phyloP scores from a whole-genome alignment of 805 yeast species.

The Candida nitratophila region DNA sequence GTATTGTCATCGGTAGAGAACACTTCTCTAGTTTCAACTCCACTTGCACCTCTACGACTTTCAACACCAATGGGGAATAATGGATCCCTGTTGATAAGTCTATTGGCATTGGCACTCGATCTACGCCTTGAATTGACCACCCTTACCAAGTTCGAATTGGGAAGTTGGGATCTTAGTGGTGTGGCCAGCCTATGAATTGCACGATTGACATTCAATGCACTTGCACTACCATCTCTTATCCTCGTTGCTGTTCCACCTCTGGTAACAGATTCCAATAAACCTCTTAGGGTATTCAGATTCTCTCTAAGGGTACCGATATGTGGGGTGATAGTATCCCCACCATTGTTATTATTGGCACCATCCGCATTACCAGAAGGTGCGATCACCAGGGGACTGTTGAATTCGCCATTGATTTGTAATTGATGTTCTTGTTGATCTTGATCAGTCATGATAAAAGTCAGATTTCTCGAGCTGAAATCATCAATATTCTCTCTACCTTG shows the following conservation, averaged over 20 bases:
- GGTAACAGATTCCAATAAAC: not conserved
- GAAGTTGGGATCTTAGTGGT: no score
- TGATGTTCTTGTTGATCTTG: slow-evolving; percentile 8
- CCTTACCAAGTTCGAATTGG: no score
- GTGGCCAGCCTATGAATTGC: not conserved
- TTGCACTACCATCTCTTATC: not conserved
- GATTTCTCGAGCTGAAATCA: slow-evolving; percentile 22
- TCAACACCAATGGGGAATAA: slow-evolving; percentile 41
- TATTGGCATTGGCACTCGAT: not conserved
- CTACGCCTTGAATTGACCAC: no score
- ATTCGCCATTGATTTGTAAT: not conserved
- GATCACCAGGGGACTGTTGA: not conserved
- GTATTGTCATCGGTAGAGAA: not conserved
- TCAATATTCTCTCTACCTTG: slow-evolving; percentile 23
- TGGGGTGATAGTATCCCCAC: not conserved
- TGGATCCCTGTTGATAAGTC: slow-evolving; percentile 15
- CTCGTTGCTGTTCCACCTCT: not conserved
- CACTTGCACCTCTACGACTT: slow-evolving; percentile 38
- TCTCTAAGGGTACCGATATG: not conserved
- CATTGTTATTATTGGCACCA: not conserved
- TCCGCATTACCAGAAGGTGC: not conserved
- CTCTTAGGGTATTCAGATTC: not conserved
- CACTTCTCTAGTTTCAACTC: slow-evolving; percentile 30
- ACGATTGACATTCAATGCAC: not conserved
- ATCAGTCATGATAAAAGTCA: slow-evolving; percentile 25